These are phyloP conservation scores for Dactylella cylindrospora DNA, from an alignment of 2,329 filamentous ascomycete species.

Conservation along the genomic window DNA sequence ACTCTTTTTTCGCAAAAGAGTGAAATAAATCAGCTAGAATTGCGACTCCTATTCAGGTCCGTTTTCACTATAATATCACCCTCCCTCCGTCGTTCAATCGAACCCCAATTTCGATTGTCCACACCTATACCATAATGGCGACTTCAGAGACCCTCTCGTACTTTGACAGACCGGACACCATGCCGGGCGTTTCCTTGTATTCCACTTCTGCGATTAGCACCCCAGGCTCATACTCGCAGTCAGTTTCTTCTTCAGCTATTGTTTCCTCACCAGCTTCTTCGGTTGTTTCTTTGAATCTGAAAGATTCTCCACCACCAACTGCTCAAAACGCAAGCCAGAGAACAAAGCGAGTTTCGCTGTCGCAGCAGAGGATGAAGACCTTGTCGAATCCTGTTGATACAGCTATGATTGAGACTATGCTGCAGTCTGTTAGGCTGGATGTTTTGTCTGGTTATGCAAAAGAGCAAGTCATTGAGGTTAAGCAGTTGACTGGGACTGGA, in stretches of 20 bases:
- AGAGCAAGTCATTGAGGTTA: conserved; percentile 25
- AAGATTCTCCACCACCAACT: conserved; percentile 20
- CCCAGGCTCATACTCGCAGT: conserved; percentile 16
- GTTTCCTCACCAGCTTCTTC: conserved; percentile 38
- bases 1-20: no score
- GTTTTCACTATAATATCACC: conserved; percentile 26
- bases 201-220: conserved; percentile 34
- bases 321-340: conserved; percentile 1
- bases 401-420: conserved; percentile 41
- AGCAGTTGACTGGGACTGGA: conserved; percentile 13
- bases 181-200: conserved; percentile 14
- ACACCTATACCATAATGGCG: conserved; percentile 24
- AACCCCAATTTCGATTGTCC: conserved; percentile 33
- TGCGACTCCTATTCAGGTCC: no score
- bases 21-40: no score
- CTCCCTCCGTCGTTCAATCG: conserved; percentile 30
- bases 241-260: conserved; percentile 23
- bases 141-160: conserved; percentile 24
- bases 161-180: conserved; percentile 29
- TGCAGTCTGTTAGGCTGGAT: conserved; percentile 39
- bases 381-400: conserved; percentile 42
- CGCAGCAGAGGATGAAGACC: conserved; percentile 41
- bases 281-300: conserved; percentile 17
- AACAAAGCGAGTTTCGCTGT: conserved; percentile 23
- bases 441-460: conserved; percentile 34